Evolutionary conservation across 1,139 yeast species (phyloP).

Genomic region (Blastobotrys capitulatus): DNA sequence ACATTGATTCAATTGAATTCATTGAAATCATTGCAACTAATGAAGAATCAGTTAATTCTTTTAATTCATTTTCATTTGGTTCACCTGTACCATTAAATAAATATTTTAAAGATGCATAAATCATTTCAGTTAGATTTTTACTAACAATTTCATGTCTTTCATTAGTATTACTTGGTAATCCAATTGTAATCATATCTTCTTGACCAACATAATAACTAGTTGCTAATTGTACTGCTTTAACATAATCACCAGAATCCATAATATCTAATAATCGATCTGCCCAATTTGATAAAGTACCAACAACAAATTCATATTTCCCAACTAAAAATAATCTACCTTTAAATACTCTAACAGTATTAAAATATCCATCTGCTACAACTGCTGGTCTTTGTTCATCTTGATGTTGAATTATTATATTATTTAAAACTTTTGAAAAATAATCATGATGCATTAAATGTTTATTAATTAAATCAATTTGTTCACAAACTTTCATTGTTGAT

Average conservation of each 20-base stretch:
- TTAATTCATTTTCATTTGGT: not conserved
- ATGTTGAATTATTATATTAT: conserved; percentile 21
- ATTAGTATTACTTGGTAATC: conserved; percentile 47
- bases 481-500: conserved; percentile 35
- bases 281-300: conserved; percentile 67
- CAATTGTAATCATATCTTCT: conserved; percentile 42
- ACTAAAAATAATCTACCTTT: conserved; percentile 46
- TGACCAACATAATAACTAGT: conserved; percentile 48
- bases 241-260: conserved; percentile 46
- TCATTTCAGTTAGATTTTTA: conserved; percentile 52
- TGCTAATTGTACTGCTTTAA: conserved; percentile 52
- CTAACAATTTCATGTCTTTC: conserved; percentile 46
- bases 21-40: conserved; percentile 40
- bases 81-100: conserved; percentile 31
- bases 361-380: conserved; percentile 33
- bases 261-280: conserved; percentile 55
- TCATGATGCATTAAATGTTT: conserved; percentile 42
- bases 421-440: conserved; percentile 29
- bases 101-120: conserved; percentile 46
- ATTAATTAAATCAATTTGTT: conserved; percentile 41
- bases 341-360: conserved; percentile 37
- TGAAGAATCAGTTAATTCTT: conserved; percentile 35
- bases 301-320: conserved; percentile 44
- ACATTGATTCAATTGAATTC: conserved; percentile 28
- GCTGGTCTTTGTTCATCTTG: conserved; percentile 17